A percentile compares a stretch with the other conserved stretches of the same genome.
These are phyloP conservation scores for Trichomonascus vanleenenianus DNA, from an alignment of 805 yeast species.

Conservation along the genomic window DNA sequence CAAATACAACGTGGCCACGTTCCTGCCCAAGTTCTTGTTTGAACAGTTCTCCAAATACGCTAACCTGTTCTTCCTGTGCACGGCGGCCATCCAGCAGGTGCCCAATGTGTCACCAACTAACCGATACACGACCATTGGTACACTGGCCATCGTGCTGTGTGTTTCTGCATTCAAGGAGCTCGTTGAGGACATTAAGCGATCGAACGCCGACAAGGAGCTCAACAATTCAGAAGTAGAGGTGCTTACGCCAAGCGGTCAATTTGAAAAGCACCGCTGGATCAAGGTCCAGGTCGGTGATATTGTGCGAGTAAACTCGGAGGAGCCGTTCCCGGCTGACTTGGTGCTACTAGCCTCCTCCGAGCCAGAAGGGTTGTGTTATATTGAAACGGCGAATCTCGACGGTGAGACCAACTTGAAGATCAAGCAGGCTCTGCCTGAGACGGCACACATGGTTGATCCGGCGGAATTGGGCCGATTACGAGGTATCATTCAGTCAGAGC, in stretches of 20 bases:
- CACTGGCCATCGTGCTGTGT: slow-evolving; percentile 70
- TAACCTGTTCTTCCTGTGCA: slow-evolving; percentile 83
- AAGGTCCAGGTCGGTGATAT: slow-evolving; percentile 88
- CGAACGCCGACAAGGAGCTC: slow-evolving; percentile 78
- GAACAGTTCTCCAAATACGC: slow-evolving; percentile 98
- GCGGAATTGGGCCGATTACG: slow-evolving; percentile 43
- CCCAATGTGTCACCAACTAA: slow-evolving; percentile 96
- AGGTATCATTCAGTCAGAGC: slow-evolving; percentile 72
- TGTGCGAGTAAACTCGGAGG: slow-evolving; percentile 75
- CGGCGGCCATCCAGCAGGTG: slow-evolving; percentile 92
- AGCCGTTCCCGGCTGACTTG: slow-evolving; percentile 90
- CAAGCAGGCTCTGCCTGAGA: slow-evolving; percentile 79
- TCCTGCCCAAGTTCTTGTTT: slow-evolving; percentile 86
- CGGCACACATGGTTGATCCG: slow-evolving; percentile 64
- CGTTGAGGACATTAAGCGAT: slow-evolving; percentile 84
- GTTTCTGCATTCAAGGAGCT: slow-evolving; percentile 92
- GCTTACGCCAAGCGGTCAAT: slow-evolving; percentile 50
- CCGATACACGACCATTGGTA: slow-evolving; percentile 90
- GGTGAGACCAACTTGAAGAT: slow-evolving; percentile 97
- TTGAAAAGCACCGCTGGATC: slow-evolving; percentile 69
- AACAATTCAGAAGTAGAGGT: slow-evolving; percentile 72
- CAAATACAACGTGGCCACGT: slow-evolving; percentile 88
- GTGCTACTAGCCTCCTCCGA: slow-evolving; percentile 83
- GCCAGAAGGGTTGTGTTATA: slow-evolving; percentile 96
- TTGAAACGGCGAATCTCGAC: slow-evolving; percentile 95